Percentiles rank a stretch among this genome's conserved stretches.
Evolutionary conservation across 352 stramenopile genomes (phyloP).

Genomic region (Globisporangium mamillatum): DNA sequence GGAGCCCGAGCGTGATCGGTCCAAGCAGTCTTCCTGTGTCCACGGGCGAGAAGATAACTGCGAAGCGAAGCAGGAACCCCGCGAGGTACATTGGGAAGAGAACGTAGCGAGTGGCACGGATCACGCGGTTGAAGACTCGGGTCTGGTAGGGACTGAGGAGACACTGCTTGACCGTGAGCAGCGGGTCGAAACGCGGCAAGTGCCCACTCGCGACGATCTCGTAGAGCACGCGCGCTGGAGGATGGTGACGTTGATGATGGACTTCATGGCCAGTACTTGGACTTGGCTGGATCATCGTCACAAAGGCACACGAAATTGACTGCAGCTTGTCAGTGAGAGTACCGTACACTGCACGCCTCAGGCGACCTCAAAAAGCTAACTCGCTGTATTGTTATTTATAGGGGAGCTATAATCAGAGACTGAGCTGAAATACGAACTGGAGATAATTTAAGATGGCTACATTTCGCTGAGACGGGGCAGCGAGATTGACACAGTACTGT

Average conservation of each 20-base stretch:
- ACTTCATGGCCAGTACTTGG: not conserved
- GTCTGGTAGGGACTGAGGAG: not conserved
- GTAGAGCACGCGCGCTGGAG: slow-evolving; percentile 8
- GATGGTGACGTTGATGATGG: not conserved
- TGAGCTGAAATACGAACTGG: too few relatives aligned
- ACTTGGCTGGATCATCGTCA: not conserved
- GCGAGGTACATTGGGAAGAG: slow-evolving; percentile 6
- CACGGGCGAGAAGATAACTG: slow-evolving; percentile 6
- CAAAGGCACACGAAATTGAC: not conserved
- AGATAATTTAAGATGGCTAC: too few relatives aligned
- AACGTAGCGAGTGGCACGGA: not conserved
- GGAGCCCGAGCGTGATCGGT: slow-evolving; percentile 6
- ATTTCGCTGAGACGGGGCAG: too few relatives aligned
- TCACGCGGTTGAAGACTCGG: slow-evolving; percentile 3
- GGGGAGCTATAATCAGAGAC: too few relatives aligned
- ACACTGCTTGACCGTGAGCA: slow-evolving; percentile 13
- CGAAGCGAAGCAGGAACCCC: not conserved
- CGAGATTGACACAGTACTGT: too few relatives aligned
- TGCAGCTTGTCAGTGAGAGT: not conserved
- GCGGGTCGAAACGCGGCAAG: slow-evolving; percentile 11
- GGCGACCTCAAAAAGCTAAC: too few relatives aligned
- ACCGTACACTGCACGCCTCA: too few relatives aligned
- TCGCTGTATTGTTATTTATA: too few relatives aligned
- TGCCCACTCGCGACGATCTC: slow-evolving; percentile 10
- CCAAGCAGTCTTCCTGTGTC: slow-evolving; percentile 3